These are phyloP conservation scores for Kazachstania sp. DNA, from an alignment of 1,139 yeast genomes.

Conservation along the genomic window DNA sequence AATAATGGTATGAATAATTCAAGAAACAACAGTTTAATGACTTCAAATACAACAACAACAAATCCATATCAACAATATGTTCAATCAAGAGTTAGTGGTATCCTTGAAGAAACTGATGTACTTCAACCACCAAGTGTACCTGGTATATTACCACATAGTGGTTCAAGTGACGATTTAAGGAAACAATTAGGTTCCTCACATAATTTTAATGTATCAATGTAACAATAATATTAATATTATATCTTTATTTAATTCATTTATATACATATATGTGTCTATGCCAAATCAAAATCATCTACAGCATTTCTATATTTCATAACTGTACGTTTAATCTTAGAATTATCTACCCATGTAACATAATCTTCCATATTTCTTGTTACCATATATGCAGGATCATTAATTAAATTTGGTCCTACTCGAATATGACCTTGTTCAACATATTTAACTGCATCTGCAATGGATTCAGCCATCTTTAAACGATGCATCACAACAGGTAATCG, in stretches of 20 bases:
- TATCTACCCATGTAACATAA: conserved; percentile 94
- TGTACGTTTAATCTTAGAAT: conserved; percentile 84
- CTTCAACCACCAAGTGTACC: conserved; percentile 24
- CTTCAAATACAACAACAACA: conserved; percentile 11
- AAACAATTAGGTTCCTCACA: conserved; percentile 34
- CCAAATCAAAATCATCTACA: conserved; percentile 68
- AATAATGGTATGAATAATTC: conserved; percentile 16
- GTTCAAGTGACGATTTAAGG: conserved; percentile 35
- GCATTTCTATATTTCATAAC: conserved; percentile 82
- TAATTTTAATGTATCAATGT: conserved; percentile 20
- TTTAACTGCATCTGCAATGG: conserved; percentile 78
- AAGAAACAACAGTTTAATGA: conserved; percentile 31
- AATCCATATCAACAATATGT: conserved; percentile 15
- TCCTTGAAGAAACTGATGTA: conserved; percentile 21
- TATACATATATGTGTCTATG: conserved; percentile 33
- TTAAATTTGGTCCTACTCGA: conserved; percentile 90
- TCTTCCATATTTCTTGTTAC: conserved; percentile 93
- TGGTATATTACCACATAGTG: conserved; percentile 31
- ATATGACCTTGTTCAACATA: conserved; percentile 96
- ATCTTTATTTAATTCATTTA: background rate
- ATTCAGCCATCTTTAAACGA: conserved; percentile 88
- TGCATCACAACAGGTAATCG: conserved; percentile 94
- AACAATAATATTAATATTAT: background rate
- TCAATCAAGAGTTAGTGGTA: conserved; percentile 23
- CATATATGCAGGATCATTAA: conserved; percentile 91